Base-by-base conservation (phyloP, 1,284 basidiomycete genomes). In the Moesziomyces parantarcticus region DNA sequence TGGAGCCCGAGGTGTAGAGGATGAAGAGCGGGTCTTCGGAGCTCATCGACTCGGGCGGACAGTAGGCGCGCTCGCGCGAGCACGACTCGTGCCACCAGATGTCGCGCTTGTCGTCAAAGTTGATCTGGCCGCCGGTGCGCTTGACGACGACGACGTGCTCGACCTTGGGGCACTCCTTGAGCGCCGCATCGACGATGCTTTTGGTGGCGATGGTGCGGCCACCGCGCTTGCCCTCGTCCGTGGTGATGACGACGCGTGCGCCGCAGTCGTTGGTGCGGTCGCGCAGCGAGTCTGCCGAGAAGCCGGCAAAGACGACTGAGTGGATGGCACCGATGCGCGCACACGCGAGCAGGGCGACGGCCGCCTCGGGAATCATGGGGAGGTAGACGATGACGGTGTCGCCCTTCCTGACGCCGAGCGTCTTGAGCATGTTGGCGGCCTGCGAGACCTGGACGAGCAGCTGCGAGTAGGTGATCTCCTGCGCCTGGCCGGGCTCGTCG, bases 241-340 rank as follows among this genome's bases (percentile, higher is more conserved):
- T 91, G 14, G 97, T 99, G 84, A 99, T 94, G 70, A 99, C 87
- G 11, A 99, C 93, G 57, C 90, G 89, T 39, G 90, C 93, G 78
- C 89, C 88, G 86, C 95, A 97, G 85, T 99, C 97, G 61, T 90
- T 88, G 42, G 95, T 89, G 65, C 97, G 91, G 85, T 98, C 97
- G 52, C 96, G 90, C 58, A 99, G 90, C 11, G 92, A 92, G 86
- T 98, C 97, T n/a, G 95, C 90, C 10, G 92, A 94, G 88, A 99
- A 99, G 16, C 97, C 96, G 50, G 96, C 96, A 81, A 99, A 99
- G 71, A 99, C 91, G 82, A 98, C 96, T n/a, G 94, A 97, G 87
- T 99, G 97, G 57, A 99, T 88, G 25, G 97, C 96, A 54, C 96
- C 97, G 80, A 99, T 93, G 78, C 96, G 91, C 7, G 96, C 95